phyloP scores from a whole-genome alignment of 768 basidiomycete genomes.

The Stropharia rugosoannulata region DNA sequence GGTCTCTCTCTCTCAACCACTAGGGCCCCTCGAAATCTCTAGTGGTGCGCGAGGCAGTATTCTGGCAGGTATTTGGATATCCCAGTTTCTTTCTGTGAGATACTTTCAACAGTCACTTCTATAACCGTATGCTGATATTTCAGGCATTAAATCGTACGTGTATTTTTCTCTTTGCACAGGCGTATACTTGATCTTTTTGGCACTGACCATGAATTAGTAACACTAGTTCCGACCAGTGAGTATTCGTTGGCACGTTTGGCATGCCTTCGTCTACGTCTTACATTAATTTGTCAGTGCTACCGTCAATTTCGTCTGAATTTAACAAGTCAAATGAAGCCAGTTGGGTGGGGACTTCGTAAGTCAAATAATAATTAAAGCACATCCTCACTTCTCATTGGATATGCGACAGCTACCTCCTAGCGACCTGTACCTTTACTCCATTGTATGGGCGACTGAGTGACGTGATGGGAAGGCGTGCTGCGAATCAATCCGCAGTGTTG shows the following conservation, averaged over 20 bases:
- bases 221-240: constrained; percentile 75
- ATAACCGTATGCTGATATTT: not conserved
- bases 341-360: constrained; percentile 81
- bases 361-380: not conserved
- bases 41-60: constrained; percentile 58
- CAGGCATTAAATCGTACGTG: constrained; percentile 35
- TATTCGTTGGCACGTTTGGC: not conserved
- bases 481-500: constrained; percentile 62
- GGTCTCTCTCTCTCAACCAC: constrained; percentile 14
- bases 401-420: constrained; percentile 61
- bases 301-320: constrained; percentile 78
- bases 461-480: constrained; percentile 69
- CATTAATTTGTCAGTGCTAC: constrained; percentile 50
- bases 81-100: constrained; percentile 71
- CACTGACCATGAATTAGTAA: constrained; percentile 37
- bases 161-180: not conserved
- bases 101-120: not conserved
- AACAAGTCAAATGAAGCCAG: constrained; percentile 73
- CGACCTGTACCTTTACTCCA: constrained; percentile 81
- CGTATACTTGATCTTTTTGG: not conserved
- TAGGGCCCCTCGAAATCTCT: constrained; percentile 66
- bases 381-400: not conserved
- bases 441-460: constrained; percentile 81
- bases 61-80: constrained; percentile 71
- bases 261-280: not conserved